Evolutionary conservation across 1,284 basidiomycete species (phyloP).

Genomic region (Tilletiaria anomala): DNA sequence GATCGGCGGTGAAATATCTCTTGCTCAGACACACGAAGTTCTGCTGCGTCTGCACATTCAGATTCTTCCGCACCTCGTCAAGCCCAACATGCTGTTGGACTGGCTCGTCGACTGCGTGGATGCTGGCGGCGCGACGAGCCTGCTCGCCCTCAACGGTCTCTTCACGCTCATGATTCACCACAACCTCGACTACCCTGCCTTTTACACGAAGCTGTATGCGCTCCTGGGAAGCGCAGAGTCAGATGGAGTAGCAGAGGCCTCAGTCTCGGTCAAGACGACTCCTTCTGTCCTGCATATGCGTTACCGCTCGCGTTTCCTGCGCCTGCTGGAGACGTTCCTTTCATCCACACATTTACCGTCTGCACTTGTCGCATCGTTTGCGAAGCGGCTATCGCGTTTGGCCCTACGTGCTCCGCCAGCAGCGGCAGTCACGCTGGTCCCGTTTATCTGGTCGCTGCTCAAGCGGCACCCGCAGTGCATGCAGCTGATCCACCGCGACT

Average conservation of each 20-base stretch:
- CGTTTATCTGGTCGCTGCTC: constrained; percentile 87
- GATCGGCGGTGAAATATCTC: constrained; percentile 43
- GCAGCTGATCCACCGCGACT: constrained; percentile 64
- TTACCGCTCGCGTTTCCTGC: constrained; percentile 86
- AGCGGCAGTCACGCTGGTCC: constrained; percentile 75
- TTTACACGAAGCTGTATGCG: constrained; percentile 83
- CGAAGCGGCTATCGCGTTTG: constrained; percentile 75
- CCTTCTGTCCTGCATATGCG: constrained; percentile 73
- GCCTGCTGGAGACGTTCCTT: constrained; percentile 76
- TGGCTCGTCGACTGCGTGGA: constrained; percentile 72
- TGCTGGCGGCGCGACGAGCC: constrained; percentile 65
- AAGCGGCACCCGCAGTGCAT: constrained; percentile 83
- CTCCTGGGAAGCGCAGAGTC: constrained; percentile 54
- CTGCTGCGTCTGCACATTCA: constrained; percentile 68
- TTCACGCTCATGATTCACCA: constrained; percentile 84
- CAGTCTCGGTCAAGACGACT: not conserved
- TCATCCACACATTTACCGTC: constrained; percentile 82
- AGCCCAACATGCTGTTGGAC: constrained; percentile 66
- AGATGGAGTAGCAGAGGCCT: too few species aligned
- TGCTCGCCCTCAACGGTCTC: constrained; percentile 78
- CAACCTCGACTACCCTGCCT: constrained; percentile 88
- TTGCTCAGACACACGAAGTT: constrained; percentile 48
- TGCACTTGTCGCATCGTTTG: constrained; percentile 76
- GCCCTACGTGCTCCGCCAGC: constrained; percentile 74
- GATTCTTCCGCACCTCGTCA: constrained; percentile 67